Percentiles rank a stretch among this genome's conserved stretches.
Evolutionary conservation across 2,329 filamentous ascomycete genomes (phyloP).

Genomic region (Scedosporium minutisporum): DNA sequence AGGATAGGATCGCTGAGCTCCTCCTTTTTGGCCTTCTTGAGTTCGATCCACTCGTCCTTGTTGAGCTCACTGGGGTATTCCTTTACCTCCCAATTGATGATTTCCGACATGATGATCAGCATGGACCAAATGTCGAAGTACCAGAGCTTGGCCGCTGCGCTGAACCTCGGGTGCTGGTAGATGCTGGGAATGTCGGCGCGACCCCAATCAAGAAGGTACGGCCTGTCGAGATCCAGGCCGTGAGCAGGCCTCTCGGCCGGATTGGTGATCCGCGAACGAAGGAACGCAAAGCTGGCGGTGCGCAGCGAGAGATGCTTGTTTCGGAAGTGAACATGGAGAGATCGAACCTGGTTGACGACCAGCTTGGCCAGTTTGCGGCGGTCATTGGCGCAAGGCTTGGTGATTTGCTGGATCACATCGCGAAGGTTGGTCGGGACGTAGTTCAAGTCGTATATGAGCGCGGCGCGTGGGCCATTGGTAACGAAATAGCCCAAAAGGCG

Average conservation of each 20-base stretch:
- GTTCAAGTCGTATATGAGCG: neutral
- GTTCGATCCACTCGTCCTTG: neutral
- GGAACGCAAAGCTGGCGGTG: constrained; percentile 1
- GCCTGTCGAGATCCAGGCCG: neutral
- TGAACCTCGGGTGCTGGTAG: constrained; percentile 5
- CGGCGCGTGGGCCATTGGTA: neutral
- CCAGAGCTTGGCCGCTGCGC: neutral
- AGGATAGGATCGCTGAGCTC: neutral
- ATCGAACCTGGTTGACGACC: constrained; percentile 1
- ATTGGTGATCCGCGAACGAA: neutral
- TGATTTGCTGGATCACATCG: neutral
- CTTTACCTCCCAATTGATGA: neutral
- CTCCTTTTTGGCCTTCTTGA: neutral
- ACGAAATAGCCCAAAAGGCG: neutral
- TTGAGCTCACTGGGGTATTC: neutral
- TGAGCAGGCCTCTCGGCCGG: neutral
- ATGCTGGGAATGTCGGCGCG: neutral
- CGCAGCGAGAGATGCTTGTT: neutral
- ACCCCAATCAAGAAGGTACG: constrained; percentile 3
- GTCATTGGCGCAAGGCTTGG: neutral
- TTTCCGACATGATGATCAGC: constrained; percentile 1
- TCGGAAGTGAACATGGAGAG: neutral
- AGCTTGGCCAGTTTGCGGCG: neutral
- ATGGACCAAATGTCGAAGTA: constrained; percentile 5
- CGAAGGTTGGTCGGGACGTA: neutral